Conservation (phyloP, 371 early-diverging fungal genomes). For the Rhizopus sp. region DNA sequence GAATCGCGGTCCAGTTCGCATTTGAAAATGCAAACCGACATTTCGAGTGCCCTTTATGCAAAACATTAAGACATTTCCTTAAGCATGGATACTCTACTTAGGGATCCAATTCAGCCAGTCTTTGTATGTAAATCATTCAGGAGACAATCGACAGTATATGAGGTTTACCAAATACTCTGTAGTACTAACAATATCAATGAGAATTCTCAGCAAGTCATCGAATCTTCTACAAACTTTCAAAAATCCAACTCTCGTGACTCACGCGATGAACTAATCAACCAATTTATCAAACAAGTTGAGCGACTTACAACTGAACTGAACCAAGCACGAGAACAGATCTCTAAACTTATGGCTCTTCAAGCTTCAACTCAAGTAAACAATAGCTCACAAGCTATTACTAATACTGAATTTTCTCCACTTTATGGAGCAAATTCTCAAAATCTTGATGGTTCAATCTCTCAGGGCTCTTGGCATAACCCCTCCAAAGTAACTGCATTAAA, state of each 20-base stretch:
- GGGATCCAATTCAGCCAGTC: constrained; percentile 1
- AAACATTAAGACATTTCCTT: constrained; percentile 3
- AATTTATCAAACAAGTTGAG: neutral
- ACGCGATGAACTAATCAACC: constrained; percentile 1
- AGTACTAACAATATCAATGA: neutral
- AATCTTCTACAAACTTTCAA: neutral
- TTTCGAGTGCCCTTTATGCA: constrained; percentile 4
- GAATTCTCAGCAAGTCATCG: neutral
- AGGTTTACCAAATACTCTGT: constrained; percentile 3
- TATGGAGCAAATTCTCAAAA: no score
- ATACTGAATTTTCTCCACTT: no score
- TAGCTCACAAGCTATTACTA: no score
- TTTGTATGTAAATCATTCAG: constrained; percentile 2
- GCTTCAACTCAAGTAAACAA: no score
- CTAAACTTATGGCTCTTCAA: no score
- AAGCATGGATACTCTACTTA: constrained; percentile 1
- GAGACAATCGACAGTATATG: constrained; percentile 1
- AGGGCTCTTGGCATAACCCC: neutral
- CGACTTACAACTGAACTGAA: neutral
- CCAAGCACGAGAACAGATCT: neutral
- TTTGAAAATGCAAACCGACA: constrained; percentile 4
- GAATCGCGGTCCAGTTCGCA: no score
- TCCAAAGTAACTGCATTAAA: no score
- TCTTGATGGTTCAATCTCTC: no score
- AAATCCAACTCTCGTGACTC: neutral